phyloP scores from a whole-genome alignment of 495 filamentous ascomycete genomes.

The Penicillium fimorum region DNA sequence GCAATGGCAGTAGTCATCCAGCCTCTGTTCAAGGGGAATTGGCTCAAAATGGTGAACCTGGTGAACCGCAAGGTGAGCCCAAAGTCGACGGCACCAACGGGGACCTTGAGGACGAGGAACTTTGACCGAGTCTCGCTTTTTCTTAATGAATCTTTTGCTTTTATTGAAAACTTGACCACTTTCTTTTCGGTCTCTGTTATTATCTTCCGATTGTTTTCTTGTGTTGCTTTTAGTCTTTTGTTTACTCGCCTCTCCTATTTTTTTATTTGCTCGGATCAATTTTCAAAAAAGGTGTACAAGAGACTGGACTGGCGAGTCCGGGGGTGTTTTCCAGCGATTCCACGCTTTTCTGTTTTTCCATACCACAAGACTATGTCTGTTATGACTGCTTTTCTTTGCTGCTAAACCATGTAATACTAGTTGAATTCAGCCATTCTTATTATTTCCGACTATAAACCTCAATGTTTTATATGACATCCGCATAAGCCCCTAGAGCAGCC shows the following conservation, averaged over 20 bases:
- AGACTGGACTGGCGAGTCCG: slow-evolving; percentile 19
- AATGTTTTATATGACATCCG: slow-evolving; percentile 20
- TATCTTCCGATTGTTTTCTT: slow-evolving; percentile 4
- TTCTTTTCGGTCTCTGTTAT: slow-evolving; percentile 8
- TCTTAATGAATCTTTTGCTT: slow-evolving; percentile 8
- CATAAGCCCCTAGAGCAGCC: slow-evolving; percentile 37
- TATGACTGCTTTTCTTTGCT: slow-evolving; percentile 23
- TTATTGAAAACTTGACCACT: slow-evolving; percentile 4
- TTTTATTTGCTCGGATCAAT: slow-evolving; percentile 10
- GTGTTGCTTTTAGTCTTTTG: slow-evolving; percentile 10
- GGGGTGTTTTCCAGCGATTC: slow-evolving; percentile 24
- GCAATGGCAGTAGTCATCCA: slow-evolving; percentile 36
- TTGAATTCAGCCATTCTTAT: slow-evolving; percentile 25
- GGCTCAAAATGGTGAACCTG: slow-evolving; percentile 6
- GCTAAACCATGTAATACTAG: slow-evolving; percentile 30
- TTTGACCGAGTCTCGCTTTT: slow-evolving; percentile 14
- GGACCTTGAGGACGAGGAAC: slow-evolving; percentile 15
- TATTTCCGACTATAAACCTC: background rate
- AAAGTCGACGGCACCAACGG: background rate
- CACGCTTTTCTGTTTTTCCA: slow-evolving; percentile 13
- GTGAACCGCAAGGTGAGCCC: slow-evolving; percentile 1
- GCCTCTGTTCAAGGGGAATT: slow-evolving; percentile 20
- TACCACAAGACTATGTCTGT: slow-evolving; percentile 23
- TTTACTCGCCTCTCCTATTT: slow-evolving; percentile 9
- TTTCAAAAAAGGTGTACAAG: slow-evolving; percentile 25